Base-by-base conservation (phyloP, 2,329 filamentous ascomycete species). In the Ploettnerulaceae sp. region DNA sequence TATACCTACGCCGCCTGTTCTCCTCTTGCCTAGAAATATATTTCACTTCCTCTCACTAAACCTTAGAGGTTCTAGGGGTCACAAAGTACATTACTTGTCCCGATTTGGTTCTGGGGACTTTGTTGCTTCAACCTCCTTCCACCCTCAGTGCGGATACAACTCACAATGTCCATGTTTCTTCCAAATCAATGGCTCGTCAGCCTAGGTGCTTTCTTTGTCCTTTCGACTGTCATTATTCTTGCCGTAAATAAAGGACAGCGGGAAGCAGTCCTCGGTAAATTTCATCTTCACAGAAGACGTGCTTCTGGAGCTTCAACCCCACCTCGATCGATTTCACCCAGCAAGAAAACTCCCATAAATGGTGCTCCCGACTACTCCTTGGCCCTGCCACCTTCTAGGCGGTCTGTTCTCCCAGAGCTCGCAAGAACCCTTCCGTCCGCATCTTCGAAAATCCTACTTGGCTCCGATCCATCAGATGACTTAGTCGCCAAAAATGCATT, bases 221-320 rank as follows among this genome's bases (percentile, higher is more conserved):
- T 60, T 2, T 55, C 53, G 11, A 51, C 60, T 7, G 18, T 48
- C 5, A 25, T 39, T 17, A 33, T 54, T 9, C 36, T 63, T 2
- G 41, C 45, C 18, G 24, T 56, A 25, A 59, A 49, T 20, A 60
- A 59, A 45, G 48, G 45, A 12, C 53, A 57, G 38, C 44, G 58
- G 50, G 57, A 54, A 29, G 52, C 53, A 2, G 43, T 61, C 7
- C 39, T 62, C 7, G 35, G 48, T 7, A 53, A 52, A 40, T 42
- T 61, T 29, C 47, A 56, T 31, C 49, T 63, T n/a, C 51, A 50
- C 35, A 57, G 54, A 24, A 56, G 60, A 42, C 57, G 61, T 22
- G 49, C 57, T 29, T 62, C 61, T 29, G 58, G 55, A 20, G 58
- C 61, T 7, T 60, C 57, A 31, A 63, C 61, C 15, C 61, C 61